These are phyloP conservation scores for Penicillium cosmopolitanum DNA, from an alignment of 495 filamentous ascomycete species.

Conservation along the genomic window DNA sequence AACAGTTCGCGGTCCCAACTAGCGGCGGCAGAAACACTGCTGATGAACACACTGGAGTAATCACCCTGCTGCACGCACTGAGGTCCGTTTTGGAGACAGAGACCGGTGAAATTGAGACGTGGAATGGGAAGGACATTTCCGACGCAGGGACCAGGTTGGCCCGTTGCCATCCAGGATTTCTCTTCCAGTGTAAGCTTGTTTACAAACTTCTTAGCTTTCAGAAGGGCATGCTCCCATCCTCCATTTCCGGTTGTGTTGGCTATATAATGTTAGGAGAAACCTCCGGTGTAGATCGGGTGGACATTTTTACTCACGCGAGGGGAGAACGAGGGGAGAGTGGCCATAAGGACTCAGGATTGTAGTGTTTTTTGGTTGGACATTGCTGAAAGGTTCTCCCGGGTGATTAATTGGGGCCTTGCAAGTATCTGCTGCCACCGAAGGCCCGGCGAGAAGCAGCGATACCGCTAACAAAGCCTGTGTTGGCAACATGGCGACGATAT, in stretches of 20 bases:
- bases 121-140: constrained; percentile 65
- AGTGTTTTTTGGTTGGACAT: constrained; percentile 32
- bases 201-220: constrained; percentile 69
- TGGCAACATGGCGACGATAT: background rate
- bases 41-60: constrained; percentile 57
- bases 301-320: constrained; percentile 24
- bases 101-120: constrained; percentile 46
- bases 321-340: constrained; percentile 25
- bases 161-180: constrained; percentile 84
- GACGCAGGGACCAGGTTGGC: constrained; percentile 73
- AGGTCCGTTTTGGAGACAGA: constrained; percentile 61
- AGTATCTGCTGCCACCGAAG: background rate
- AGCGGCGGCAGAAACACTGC: constrained; percentile 63
- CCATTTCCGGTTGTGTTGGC: constrained; percentile 45
- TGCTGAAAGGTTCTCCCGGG: constrained; percentile 18
- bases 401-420: constrained; percentile 3
- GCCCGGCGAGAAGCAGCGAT: background rate
- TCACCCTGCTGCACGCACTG: constrained; percentile 51
- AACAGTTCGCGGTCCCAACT: constrained; percentile 70
- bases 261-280: constrained; percentile 3
- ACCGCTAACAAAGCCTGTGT: constrained; percentile 2
- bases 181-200: constrained; percentile 73
- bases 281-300: background rate
- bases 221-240: constrained; percentile 72
- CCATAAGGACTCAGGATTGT: constrained; percentile 30